phyloP scores from a whole-genome alignment of 257 asterid species.

The Solanum dulcamara region DNA sequence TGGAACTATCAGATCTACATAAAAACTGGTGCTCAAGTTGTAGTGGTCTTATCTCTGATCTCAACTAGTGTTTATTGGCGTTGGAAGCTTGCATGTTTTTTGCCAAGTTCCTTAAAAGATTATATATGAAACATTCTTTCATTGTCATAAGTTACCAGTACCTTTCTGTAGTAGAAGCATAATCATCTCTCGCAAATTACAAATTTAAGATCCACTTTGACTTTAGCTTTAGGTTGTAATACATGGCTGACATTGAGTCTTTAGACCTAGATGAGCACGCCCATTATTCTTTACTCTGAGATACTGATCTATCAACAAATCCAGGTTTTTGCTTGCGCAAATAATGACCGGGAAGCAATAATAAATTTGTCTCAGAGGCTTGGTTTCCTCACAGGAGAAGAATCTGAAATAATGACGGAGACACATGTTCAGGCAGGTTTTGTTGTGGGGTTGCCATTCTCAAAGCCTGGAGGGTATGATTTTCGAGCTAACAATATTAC shows the following conservation, averaged over 20 bases:
- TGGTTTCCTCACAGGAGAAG: conserved; percentile 88
- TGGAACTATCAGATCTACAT: neutral
- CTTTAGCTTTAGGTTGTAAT: neutral
- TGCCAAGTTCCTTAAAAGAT: neutral
- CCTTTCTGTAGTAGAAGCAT: neutral
- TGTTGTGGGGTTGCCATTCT: conserved; percentile 85
- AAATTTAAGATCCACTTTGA: neutral
- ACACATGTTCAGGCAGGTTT: conserved; percentile 95
- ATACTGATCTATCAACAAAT: neutral
- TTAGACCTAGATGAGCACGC: neutral
- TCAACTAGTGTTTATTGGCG: neutral
- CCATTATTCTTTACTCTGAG: neutral
- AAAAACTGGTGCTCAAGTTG: neutral
- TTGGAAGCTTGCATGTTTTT: neutral
- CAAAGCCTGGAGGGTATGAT: conserved; percentile 71
- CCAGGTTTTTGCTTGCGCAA: conserved; percentile 88
- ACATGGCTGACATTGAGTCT: neutral
- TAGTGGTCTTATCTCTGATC: neutral
- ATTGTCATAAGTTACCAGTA: neutral
- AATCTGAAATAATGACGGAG: conserved; percentile 77
- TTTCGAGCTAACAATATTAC: conserved; percentile 70
- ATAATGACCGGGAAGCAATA: conserved; percentile 58
- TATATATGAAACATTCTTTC: neutral
- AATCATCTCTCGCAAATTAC: neutral
- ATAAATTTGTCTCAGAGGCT: conserved; percentile 84